Evolutionary conservation across 352 stramenopile species (phyloP), one percentile per base, ranked within the genome.

Genomic region (Phytophthora fragariae): DNA sequence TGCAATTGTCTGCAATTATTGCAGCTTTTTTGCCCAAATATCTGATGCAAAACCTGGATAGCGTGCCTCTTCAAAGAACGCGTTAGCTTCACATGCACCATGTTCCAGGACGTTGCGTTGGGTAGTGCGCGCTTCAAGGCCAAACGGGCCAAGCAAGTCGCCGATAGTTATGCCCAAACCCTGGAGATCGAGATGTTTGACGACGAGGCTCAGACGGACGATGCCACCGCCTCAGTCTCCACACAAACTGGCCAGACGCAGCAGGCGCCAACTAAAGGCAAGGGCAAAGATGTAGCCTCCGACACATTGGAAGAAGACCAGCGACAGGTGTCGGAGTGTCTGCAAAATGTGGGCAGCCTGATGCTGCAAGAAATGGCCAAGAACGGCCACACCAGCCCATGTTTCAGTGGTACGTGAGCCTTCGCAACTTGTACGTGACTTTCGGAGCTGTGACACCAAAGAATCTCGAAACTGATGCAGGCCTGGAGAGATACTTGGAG

Each of bases 311-410:
- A 89, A 24, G 78, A 83, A 29, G 75, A 88, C 21, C 70, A 74
- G 37, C 57, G 62, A 19, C 77, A 67, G 50, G 72, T 73, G 8
- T 57, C 75, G 0, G 76, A 76, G 24, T 90, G 86, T 64, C 53
- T 94, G 15, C 62, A 73, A 9, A 73, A 71, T 19, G 72, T 90
- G 0, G 84, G 85, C 1, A 74, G 76, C 2, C 57, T 85, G 15
- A 90, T 93, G 83, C 72, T 95, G 9, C 65, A 70, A 29, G 86
- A 95, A 70, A 88, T 95, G 69, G 35, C 62, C 47, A 73, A 80
- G 57, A 90, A 74, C 31, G 73, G 67, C 27, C 69, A 73, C 21
- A 82, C 72, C 15, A 85, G 82, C 60, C 57, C 73, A 31, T 82
- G 77, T 15, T 92, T 92, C 58, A 66, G 63, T n/a, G 80, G 83